Base-by-base conservation (phyloP, 2,329 filamentous ascomycete genomes). In the Talaromyces sp. region DNA sequence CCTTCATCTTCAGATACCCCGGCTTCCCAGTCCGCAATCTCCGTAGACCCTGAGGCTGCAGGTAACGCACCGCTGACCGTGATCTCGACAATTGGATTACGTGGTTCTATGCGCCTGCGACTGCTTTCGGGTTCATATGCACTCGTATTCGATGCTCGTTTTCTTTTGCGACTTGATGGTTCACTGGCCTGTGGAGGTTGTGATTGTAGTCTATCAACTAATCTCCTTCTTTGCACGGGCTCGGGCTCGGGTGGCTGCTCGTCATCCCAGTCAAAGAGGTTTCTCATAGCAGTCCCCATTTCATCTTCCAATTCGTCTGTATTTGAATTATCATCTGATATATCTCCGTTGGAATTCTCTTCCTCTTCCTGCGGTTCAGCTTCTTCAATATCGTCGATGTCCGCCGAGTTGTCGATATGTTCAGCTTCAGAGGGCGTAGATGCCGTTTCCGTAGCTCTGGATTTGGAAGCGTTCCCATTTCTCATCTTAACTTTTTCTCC, bases 1-100 rank as follows among this genome's bases (percentile, higher is more conserved):
- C 33, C 5, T 15, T 19, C 13, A n/a, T 33, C 19, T 19, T 58
- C 50, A 6, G 35, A 33, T 4, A 54, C 25, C 13, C 28, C 22
- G 13, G 43, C 25, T 35, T 54, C 57, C 57, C 57, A 58, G 15
- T 58, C 35, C 28, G 21, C 57, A 41, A n/a, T n/a, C 7, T n/a
- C 51, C 5, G 25, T n/a, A 6, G 31, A 5, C 17, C 11, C 40
- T 15, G 9, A 19, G 40, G 40, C 40, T 43, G 9, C 21, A 6
- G 40, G 40, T 28, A 25, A 22, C 5, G 8, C n/a, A 36, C 25
- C 15, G 31, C 6, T 53, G 31, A 19, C 5, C 40, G 25, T 25
- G 31, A 1, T 5, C 6, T 31, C 31, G 5, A 13, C 19, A 8
- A 17, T 45, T 10, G 22, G 6, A 22, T 21, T 45, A 7, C 31